Evolutionary conservation across 371 early-diverging fungal species (phyloP), one percentile per base, ranked within the genome.

Genomic region (Apophysomyces variabilis): DNA sequence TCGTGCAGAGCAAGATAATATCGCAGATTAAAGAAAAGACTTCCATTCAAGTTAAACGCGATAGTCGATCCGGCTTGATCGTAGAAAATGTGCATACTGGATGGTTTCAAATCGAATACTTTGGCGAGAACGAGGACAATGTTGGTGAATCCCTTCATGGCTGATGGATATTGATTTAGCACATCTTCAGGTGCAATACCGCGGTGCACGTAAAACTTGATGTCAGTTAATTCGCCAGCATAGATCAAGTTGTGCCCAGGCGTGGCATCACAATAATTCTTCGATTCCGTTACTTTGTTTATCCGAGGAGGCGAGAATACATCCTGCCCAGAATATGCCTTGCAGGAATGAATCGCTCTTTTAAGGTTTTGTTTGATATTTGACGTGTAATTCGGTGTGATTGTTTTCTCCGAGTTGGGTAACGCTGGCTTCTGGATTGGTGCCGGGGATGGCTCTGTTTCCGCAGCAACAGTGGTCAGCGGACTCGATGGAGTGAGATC

Each of bases 1-100:
- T 85, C 87, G 63, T 93, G 92, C 59, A 94, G 69, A 0, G 85
- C 87, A 7, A 90, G 71, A 74, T 89, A 96, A 73, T 84, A 95
- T 32, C 93, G 70, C 57, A 90, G 68, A 64, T 96, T 96, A 83
- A 96, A 92, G 72, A 95, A 96, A 38, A 96, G 72, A 35, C 92
- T 79, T 4, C 90, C 86, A 36, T 80, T 87, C 5, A 89, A 79
- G 64, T 96, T 94, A 69, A 95, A 95, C 3, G 96, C 96, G 70
- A 95, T 90, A 0, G 92, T 85, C 0, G 79, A 68, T 0, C 92
- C 91, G 21, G 80, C 74, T 0, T 70, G 70, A 67, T 95, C 96
- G 67, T 87, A 92, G 67, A 87, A 96, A 7, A 96, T 82, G 64
- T 95, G 92, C 47, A 95, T 69, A 0, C 86, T 80, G 7, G 74